Conservation (phyloP, 2,329 filamentous ascomycete species). For the Phialophora expanda region DNA sequence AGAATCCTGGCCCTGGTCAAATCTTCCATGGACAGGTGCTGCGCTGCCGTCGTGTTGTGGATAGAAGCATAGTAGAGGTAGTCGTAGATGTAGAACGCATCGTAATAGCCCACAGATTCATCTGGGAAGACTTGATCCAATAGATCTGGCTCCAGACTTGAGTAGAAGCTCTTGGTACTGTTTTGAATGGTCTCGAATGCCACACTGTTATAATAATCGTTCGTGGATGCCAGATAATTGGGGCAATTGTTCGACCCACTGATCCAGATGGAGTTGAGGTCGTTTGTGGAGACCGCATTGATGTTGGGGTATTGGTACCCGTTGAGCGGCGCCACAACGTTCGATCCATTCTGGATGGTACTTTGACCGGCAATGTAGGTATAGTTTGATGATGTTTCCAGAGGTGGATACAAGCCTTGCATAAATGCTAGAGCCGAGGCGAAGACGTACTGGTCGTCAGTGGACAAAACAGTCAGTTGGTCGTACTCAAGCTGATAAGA, state of each 20-base stretch:
- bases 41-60: slow-evolving; percentile 56
- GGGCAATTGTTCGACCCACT: slow-evolving; percentile 56
- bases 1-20: slow-evolving; percentile 43
- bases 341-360: slow-evolving; percentile 56
- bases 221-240: slow-evolving; percentile 45
- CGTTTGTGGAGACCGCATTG: slow-evolving; percentile 49
- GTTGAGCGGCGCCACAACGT: slow-evolving; percentile 55
- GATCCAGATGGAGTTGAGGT: slow-evolving; percentile 59
- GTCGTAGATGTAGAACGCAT: slow-evolving; percentile 62
- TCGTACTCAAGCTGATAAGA: slow-evolving; percentile 51
- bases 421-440: slow-evolving; percentile 66
- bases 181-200: slow-evolving; percentile 50
- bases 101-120: slow-evolving; percentile 54
- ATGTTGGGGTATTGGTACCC: slow-evolving; percentile 65
- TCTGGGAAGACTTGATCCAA: slow-evolving; percentile 51
- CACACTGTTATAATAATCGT: slow-evolving; percentile 50
- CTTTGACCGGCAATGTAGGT: slow-evolving; percentile 47
- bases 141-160: slow-evolving; percentile 50
- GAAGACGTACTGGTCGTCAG: slow-evolving; percentile 54
- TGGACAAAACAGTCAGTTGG: slow-evolving; percentile 56
- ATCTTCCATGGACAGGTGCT: slow-evolving; percentile 43
- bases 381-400: slow-evolving; percentile 44
- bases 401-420: slow-evolving; percentile 65
- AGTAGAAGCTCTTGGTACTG: slow-evolving; percentile 53
- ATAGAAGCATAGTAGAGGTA: slow-evolving; percentile 60